These are phyloP conservation scores for Protomyces arabidopsidicola DNA, from an alignment of 1,139 yeast species.

Conservation along the genomic window DNA sequence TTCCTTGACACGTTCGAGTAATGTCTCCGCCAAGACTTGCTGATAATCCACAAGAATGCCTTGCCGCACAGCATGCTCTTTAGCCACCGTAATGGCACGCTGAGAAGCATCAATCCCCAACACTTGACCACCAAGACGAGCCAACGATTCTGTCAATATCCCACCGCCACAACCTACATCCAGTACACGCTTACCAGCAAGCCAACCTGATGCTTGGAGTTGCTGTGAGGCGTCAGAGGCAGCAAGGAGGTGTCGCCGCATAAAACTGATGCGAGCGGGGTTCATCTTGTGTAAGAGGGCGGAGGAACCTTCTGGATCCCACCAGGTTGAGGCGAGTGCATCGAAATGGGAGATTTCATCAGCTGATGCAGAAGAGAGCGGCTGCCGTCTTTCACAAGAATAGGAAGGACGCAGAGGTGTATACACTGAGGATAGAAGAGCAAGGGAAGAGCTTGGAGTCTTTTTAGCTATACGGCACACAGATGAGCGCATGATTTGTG, in stretches of 20 bases:
- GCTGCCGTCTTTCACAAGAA: not conserved
- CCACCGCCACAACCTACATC: constrained; percentile 99
- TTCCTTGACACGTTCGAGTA: constrained; percentile 30
- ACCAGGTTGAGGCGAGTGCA: constrained; percentile 83
- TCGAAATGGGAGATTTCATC: constrained; percentile 77
- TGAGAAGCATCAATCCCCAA: constrained; percentile 79
- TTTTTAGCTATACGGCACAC: not conserved
- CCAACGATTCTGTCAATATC: constrained; percentile 76
- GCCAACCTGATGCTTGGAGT: constrained; percentile 31
- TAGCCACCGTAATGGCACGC: constrained; percentile 78
- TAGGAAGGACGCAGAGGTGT: not conserved
- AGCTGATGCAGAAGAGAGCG: constrained; percentile 8
- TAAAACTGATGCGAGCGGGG: constrained; percentile 78
- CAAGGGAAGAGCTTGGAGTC: not conserved
- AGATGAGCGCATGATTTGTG: not conserved
- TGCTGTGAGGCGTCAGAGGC: constrained; percentile 35
- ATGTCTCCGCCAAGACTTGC: constrained; percentile 55
- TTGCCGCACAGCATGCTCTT: constrained; percentile 50
- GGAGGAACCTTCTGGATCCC: constrained; percentile 94
- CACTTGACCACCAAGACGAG: constrained; percentile 65
- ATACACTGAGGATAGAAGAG: not conserved
- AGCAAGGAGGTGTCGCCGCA: constrained; percentile 36
- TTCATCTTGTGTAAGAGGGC: constrained; percentile 93
- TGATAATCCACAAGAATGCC: constrained; percentile 54
- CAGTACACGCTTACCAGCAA: constrained; percentile 52